Evolutionary conservation across 768 basidiomycete genomes (phyloP).

Genomic region (Kwoniella dejecticola): DNA sequence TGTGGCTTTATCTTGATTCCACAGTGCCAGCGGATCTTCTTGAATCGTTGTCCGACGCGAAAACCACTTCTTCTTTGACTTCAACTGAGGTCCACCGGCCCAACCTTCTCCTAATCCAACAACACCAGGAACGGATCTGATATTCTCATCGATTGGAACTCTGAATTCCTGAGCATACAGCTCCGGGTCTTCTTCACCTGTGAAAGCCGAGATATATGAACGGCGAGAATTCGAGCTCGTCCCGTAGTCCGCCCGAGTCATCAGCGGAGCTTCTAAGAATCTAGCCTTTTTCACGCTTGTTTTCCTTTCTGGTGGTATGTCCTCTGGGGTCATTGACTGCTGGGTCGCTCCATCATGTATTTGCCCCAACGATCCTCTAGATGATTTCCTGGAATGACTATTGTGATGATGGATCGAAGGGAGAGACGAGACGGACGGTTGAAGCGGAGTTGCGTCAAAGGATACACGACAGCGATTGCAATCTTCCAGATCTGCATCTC

Average conservation of each 20-base stretch:
- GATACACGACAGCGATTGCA: constrained; percentile 17
- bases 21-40: constrained; percentile 18
- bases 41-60: not conserved
- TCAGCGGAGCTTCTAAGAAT: constrained; percentile 8
- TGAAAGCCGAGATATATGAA: constrained; percentile 5
- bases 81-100: constrained; percentile 38
- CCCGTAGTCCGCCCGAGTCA: constrained; percentile 6
- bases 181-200: constrained; percentile 4
- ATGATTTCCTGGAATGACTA: too few species aligned
- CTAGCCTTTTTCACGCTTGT: constrained; percentile 9
- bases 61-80: constrained; percentile 14
- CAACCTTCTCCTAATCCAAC: constrained; percentile 48
- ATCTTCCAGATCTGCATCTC: not conserved
- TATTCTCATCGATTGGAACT: constrained; percentile 4
- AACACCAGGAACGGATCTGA: constrained; percentile 41
- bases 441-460: constrained; percentile 15
- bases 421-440: too few species aligned
- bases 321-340: not conserved
- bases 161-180: constrained; percentile 1
- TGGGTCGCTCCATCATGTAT: too few species aligned
- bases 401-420: constrained; percentile 4
- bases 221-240: constrained; percentile 2
- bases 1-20: constrained; percentile 1
- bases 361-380: not conserved
- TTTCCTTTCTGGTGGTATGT: too few species aligned